Base-by-base conservation (phyloP, 176 grass and related monocot species). In the Zoysia japonica region DNA sequence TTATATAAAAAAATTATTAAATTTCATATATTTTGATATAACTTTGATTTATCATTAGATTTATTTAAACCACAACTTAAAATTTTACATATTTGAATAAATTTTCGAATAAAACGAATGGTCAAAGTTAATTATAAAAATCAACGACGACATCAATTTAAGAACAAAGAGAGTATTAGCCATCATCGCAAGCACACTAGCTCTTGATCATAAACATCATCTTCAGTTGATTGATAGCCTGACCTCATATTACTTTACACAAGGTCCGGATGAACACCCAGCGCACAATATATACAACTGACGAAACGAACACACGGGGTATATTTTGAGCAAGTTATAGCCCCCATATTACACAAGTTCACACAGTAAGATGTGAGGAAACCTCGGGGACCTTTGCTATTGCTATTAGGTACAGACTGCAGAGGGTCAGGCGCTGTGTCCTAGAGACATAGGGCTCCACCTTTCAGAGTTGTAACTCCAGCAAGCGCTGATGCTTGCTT, bases 401-500 rank as follows among this genome's bases (percentile, higher is more conserved):
- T 59, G 43, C 61, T 50, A 61, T 20, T 45, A 61, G 10, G 35
- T 61, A 13, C 49, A 56, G 47, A 14, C 16, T 56, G 71, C 68
- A 82, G 36, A 37, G 7, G 37, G 86, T 89, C 89, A 97, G 62
- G 94, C 91, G 56, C 91, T 90, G 79, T 93, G 78, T 8, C 87
- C 91, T 16, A 19, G 61, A 38, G 20, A 54, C 54, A 88, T 4
- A 6, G 91, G 83, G 70, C 86, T 92, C 94, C 89, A 92, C 69
- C 46, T 92, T n/a, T 46, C 80, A 38, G 42, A 76, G 55, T 75
- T 79, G 63, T 90, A 89, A 41, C 88, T 64, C 67, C 67, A 12
- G 60, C 92, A 99, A 44, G 84, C 75, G 49, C 39, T 81, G 77
- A 47, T 60, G 76, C 87, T 82, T 13, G 88, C 86, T 53, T 78